Conservation (phyloP, 805 yeast species). For the Candida peoriensis region DNA sequence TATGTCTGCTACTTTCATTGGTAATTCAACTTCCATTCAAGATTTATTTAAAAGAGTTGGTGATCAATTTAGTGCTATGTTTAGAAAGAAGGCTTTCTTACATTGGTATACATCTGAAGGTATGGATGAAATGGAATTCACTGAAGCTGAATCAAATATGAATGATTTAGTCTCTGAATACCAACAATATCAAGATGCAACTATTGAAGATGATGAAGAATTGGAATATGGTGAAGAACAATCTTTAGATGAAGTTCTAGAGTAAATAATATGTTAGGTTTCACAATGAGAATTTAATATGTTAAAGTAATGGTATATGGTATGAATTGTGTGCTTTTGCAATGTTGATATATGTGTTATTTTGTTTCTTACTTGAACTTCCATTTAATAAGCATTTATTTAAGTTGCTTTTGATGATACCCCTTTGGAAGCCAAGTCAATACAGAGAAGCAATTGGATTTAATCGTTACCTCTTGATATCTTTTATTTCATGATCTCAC, state of each 20-base stretch:
- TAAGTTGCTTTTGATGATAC: no score
- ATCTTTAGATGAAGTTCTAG: constrained; percentile 27
- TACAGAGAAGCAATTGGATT: no score
- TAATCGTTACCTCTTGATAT: no score
- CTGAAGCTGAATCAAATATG: constrained; percentile 97
- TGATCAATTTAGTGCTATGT: constrained; percentile 95
- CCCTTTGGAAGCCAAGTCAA: no score
- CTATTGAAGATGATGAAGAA: constrained; percentile 69
- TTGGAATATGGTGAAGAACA: constrained; percentile 27
- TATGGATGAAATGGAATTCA: constrained; percentile 99
- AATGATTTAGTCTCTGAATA: constrained; percentile 97
- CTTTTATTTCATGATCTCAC: no score
- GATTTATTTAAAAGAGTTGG: constrained; percentile 98
- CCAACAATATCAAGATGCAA: constrained; percentile 92
- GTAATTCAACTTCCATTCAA: constrained; percentile 96
- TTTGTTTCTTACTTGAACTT: no score
- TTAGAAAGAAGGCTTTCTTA: constrained; percentile 97
- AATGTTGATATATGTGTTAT: no score
- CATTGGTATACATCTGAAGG: constrained; percentile 99
- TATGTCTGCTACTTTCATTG: constrained; percentile 90
- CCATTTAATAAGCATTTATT: no score
- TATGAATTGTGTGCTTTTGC: no score
- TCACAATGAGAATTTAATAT: no score
- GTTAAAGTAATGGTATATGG: no score
- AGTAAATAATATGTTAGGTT: no score